Percentiles rank a stretch among this genome's conserved stretches.
Evolutionary conservation across 805 yeast genomes (phyloP).

Genomic region (Metschnikowia cerradonensis): DNA sequence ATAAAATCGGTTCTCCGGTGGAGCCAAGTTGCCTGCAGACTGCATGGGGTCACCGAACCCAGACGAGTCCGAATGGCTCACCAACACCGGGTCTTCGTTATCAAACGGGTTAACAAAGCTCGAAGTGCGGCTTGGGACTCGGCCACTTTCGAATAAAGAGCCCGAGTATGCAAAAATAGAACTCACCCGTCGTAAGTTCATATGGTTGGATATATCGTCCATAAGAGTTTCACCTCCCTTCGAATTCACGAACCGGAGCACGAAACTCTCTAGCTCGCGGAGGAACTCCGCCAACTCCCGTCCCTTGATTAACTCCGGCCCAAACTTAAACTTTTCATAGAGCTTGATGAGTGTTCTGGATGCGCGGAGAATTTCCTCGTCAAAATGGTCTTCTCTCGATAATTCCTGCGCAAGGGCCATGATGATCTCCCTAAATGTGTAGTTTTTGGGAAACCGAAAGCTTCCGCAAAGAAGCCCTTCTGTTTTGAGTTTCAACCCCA

Average conservation of each 20-base stretch:
- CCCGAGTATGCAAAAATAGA: slow-evolving; percentile 7
- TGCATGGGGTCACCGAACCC: background rate
- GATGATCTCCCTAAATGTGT: slow-evolving; percentile 41
- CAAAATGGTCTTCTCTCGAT: slow-evolving; percentile 8
- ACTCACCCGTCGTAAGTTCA: background rate
- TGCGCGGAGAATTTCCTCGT: slow-evolving; percentile 14
- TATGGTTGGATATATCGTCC: background rate
- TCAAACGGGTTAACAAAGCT: slow-evolving; percentile 12
- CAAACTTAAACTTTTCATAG: slow-evolving; percentile 67
- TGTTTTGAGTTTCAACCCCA: slow-evolving; percentile 55
- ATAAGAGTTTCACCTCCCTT: slow-evolving; percentile 6
- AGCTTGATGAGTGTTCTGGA: slow-evolving; percentile 31
- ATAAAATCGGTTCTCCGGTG: background rate
- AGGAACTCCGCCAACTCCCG: slow-evolving; percentile 59
- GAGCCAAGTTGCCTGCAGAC: background rate
- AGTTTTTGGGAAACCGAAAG: slow-evolving; percentile 33
- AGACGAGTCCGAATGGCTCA: background rate
- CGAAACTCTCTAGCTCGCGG: slow-evolving; percentile 21
- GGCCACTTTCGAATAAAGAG: background rate
- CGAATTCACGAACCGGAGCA: slow-evolving; percentile 6
- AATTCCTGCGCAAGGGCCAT: slow-evolving; percentile 27
- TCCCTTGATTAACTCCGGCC: slow-evolving; percentile 57
- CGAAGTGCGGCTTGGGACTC: slow-evolving; percentile 3
- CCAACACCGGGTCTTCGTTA: background rate
- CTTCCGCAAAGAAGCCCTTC: slow-evolving; percentile 39